Percentiles rank a stretch among this genome's conserved stretches.
Conservation (phyloP, 2,329 filamentous ascomycete species). For the Ampelomyces quisqualis region DNA sequence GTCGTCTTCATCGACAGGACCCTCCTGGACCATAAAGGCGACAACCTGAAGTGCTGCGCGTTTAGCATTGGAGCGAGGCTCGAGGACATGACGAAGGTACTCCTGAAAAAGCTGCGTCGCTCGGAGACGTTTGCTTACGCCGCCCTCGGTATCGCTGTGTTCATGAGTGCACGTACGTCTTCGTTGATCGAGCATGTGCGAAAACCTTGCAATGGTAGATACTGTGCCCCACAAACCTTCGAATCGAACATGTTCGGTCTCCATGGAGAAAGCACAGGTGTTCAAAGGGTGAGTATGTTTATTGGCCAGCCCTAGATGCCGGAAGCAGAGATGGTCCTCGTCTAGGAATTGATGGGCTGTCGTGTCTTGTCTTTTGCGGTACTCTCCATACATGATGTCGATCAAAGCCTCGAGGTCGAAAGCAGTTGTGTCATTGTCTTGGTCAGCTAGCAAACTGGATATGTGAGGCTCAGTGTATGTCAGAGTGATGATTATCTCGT, state of each 20-base stretch:
- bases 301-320: conserved; percentile 43
- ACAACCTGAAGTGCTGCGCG: conserved; percentile 57
- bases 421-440: conserved; percentile 29
- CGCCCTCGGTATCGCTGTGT: conserved; percentile 24
- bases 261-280: conserved; percentile 39
- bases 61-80: conserved; percentile 41
- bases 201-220: conserved; percentile 43
- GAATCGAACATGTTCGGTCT: conserved; percentile 28
- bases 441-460: conserved; percentile 29
- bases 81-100: conserved; percentile 43
- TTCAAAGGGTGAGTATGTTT: conserved; percentile 27
- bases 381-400: conserved; percentile 75
- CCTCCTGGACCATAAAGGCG: conserved; percentile 50
- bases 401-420: conserved; percentile 62
- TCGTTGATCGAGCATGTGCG: conserved; percentile 37
- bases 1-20: conserved; percentile 50
- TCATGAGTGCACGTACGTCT: conserved; percentile 17
- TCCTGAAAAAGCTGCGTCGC: conserved; percentile 43
- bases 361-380: conserved; percentile 66
- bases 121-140: conserved; percentile 42
- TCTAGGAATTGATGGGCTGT: conserved; percentile 56
- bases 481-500: conserved; percentile 72
- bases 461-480: conserved; percentile 57
- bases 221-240: conserved; percentile 44
- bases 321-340: conserved; percentile 68